A percentile compares a stretch with the other conserved stretches of the same genome.
Conservation (phyloP, 2,329 filamentous ascomycete species). For the Uncinocarpus reesii region DNA sequence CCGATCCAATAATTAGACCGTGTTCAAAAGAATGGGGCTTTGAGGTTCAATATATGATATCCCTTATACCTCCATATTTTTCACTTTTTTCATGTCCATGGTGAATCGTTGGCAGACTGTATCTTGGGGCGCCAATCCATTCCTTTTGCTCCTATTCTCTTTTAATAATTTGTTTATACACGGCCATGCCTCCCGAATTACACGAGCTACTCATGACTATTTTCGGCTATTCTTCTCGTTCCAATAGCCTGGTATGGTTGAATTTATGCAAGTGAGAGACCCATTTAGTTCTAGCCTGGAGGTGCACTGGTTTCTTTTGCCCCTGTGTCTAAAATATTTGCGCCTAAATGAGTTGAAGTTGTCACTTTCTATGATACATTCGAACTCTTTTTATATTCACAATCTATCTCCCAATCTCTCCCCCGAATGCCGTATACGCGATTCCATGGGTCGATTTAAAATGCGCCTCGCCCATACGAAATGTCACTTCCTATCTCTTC, state of each 20-base stretch:
- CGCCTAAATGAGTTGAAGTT: background rate
- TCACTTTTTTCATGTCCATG: background rate
- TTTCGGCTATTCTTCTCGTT: background rate
- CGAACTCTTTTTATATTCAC: no score
- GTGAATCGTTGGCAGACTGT: constrained; percentile 5
- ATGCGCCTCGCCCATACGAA: constrained; percentile 20
- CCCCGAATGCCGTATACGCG: no score
- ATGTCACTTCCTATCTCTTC: constrained; percentile 18
- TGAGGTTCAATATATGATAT: constrained; percentile 5
- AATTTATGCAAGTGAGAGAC: background rate
- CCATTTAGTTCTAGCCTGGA: background rate
- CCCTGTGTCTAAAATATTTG: background rate
- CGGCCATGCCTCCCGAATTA: background rate
- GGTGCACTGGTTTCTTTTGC: background rate
- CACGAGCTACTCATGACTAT: background rate
- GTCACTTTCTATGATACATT: no score
- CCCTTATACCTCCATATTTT: background rate
- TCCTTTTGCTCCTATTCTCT: background rate
- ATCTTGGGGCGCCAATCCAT: background rate
- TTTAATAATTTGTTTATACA: constrained; percentile 3
- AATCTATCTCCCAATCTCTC: no score
- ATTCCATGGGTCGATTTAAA: no score
- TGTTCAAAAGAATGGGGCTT: background rate
- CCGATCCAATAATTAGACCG: constrained; percentile 4
- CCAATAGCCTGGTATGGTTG: background rate